phyloP scores from a whole-genome alignment of 352 stramenopile genomes.

The Phytopythium montanum region DNA sequence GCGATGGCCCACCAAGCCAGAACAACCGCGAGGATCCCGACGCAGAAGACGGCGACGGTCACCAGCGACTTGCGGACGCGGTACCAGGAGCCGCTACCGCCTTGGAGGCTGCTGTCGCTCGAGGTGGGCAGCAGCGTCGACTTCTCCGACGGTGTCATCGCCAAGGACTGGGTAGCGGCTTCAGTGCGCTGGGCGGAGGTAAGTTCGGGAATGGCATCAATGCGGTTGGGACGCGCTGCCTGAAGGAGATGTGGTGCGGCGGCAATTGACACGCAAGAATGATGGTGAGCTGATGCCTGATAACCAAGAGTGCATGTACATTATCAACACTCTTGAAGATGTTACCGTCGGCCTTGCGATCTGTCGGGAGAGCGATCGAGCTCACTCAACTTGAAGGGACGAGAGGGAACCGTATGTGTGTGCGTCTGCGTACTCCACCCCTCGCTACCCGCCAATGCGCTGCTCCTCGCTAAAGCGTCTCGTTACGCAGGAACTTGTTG shows the following conservation, averaged over 20 bases:
- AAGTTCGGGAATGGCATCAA: background rate
- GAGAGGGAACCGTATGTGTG: too few species aligned
- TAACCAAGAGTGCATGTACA: background rate
- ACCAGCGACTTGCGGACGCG: background rate
- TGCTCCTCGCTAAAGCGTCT: too few species aligned
- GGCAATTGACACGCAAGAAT: background rate
- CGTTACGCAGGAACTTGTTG: conserved; percentile 44
- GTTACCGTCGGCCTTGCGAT: conserved; percentile 51
- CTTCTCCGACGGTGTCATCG: background rate
- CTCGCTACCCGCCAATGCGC: too few species aligned
- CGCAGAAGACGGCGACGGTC: background rate
- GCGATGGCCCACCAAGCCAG: background rate
- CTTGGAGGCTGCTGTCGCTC: background rate
- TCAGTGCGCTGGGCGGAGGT: background rate
- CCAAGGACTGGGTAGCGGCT: background rate
- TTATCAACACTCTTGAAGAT: conserved; percentile 42
- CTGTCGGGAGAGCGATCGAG: too few species aligned
- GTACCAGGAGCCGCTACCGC: background rate
- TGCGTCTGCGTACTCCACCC: too few species aligned
- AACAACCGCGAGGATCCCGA: background rate
- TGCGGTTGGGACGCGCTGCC: too few species aligned
- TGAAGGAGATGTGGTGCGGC: background rate
- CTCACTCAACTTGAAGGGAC: too few species aligned
- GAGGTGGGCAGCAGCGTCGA: background rate
- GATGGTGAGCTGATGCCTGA: background rate